Base-by-base conservation (phyloP, 1,284 basidiomycete genomes). In the Moesziomyces sp. region DNA sequence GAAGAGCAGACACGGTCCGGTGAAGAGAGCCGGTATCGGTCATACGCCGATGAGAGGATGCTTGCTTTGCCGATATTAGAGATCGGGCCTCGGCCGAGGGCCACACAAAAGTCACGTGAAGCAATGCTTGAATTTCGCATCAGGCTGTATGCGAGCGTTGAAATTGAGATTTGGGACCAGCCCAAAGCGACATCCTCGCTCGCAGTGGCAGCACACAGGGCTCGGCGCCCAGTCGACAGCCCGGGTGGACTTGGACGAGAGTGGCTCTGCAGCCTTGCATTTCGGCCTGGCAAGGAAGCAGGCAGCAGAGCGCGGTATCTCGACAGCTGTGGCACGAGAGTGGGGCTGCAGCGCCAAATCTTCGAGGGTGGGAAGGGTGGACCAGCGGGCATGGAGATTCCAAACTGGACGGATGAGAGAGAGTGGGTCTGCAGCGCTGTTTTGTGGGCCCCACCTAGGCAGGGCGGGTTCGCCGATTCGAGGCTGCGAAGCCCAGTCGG, bases 271-370 rank as follows among this genome's bases (percentile, higher is more conserved):
- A 33, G 44, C 26, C 16, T 10, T 3, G 2, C 21, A 38, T 44
- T 33, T 38, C 16, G 4, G 9, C 19, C 6, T 38, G 16, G 50
- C 21, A 45, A 24, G n/a, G 35, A 28, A 16, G 5, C 14, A 38
- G 61, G 45, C 55, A 58, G 61, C 51, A 52, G 19, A 49, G 55
- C 46, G 51, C 55, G 18, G 42, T 44, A 10, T 24, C 9, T 38
- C 26, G 13, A 24, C 35, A 3, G 38, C 18, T 40, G 38, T 10
- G 11, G 16, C 38, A 40, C 30, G 30, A 33, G 30, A 33, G 30
- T 33, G 30, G 30, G 30, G 30, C 30, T 33, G 30, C 30, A 33
- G 11, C 11, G 11, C 30, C 30, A 33, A 33, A 33, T 33, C 30
- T 33, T 33, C 30, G 30, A 13, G 30, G 30, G 1, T 33, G 10